phyloP scores from a whole-genome alignment of 2,329 filamentous ascomycete species.

The Arthrinium phaeospermum region DNA sequence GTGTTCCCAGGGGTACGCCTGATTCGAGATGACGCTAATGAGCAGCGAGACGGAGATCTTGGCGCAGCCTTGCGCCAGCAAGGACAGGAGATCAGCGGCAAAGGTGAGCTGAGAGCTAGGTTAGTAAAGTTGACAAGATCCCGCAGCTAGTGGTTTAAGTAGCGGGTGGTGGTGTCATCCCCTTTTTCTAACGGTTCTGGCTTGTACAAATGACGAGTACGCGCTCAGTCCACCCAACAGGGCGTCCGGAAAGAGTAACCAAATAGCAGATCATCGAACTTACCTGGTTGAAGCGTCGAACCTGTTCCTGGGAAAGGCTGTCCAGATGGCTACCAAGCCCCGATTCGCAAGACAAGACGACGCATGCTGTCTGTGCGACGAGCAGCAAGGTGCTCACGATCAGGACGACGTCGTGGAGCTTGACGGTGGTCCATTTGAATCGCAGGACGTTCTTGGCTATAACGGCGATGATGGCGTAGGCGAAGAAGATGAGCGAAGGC shows the following conservation, averaged over 20 bases:
- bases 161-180: background rate
- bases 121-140: background rate
- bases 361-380: background rate
- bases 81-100: background rate
- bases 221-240: background rate
- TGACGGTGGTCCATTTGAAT: conserved; percentile 3
- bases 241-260: background rate
- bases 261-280: background rate
- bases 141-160: background rate
- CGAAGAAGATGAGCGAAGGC: background rate
- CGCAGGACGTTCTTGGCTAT: conserved; percentile 10
- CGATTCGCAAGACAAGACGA: background rate
- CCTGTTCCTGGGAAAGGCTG: background rate
- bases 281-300: conserved; percentile 4
- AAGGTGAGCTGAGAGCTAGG: background rate
- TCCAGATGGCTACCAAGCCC: background rate
- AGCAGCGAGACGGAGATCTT: background rate
- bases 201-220: too few relatives aligned
- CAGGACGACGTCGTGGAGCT: background rate
- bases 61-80: background rate
- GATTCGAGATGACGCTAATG: background rate
- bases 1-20: background rate
- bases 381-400: background rate
- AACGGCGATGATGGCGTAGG: background rate
- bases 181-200: background rate